Percentiles rank a stretch among this genome's conserved stretches.
These are phyloP conservation scores for Diaporthe capsici DNA, from an alignment of 2,329 filamentous ascomycete genomes.

Conservation along the genomic window DNA sequence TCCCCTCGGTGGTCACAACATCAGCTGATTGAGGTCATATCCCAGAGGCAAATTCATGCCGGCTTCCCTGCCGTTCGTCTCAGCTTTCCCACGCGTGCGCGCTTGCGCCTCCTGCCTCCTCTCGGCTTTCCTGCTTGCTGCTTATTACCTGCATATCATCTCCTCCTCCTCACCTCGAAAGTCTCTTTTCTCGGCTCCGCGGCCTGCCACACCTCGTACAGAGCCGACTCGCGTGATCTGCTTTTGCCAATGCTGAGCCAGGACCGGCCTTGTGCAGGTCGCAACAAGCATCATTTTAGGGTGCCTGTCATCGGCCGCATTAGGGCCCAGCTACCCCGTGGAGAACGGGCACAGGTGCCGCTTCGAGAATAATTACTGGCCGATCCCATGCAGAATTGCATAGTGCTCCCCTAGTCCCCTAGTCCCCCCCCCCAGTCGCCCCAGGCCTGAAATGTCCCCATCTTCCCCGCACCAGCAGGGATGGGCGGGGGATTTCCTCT, in stretches of 20 bases:
- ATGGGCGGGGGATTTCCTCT: background rate
- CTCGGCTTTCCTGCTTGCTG: background rate
- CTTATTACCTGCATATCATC: background rate
- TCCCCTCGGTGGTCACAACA: background rate
- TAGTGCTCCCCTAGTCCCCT: no score
- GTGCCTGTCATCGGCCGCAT: constrained; percentile 31
- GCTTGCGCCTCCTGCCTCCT: background rate
- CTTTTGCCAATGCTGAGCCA: background rate
- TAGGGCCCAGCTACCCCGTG: background rate
- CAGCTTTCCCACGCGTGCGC: constrained; percentile 2
- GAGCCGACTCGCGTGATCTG: constrained; percentile 12
- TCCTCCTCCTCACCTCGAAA: background rate
- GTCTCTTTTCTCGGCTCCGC: background rate
- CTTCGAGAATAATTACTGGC: constrained; percentile 30
- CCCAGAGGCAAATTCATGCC: constrained; percentile 28
- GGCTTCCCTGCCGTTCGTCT: constrained; percentile 27
- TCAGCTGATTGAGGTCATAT: constrained; percentile 26
- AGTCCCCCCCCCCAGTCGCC: background rate
- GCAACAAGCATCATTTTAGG: constrained; percentile 36
- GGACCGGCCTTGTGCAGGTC: constrained; percentile 8
- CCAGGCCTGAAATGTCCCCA: background rate
- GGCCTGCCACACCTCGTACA: background rate
- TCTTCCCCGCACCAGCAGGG: constrained; percentile 16
- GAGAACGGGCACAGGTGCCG: constrained; percentile 16
- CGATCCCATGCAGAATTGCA: constrained; percentile 11